A percentile compares a stretch with the other conserved stretches of the same genome.
Conservation (phyloP, 139 green algal species). For the Chlamydomonas sp. region DNA sequence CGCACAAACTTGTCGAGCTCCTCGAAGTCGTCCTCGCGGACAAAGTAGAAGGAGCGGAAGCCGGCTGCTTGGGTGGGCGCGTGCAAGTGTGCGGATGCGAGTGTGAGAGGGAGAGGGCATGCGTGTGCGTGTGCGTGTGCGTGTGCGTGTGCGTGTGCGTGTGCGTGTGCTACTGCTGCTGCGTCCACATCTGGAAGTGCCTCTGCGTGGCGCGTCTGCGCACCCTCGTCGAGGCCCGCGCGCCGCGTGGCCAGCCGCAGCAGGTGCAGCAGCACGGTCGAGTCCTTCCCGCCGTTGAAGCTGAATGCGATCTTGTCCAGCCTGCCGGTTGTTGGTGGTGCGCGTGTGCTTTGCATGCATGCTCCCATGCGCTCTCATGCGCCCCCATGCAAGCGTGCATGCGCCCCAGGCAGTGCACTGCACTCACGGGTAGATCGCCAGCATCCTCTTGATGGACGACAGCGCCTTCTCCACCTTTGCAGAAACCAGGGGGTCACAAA, state of each 20-base stretch:
- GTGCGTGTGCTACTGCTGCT: too few species aligned
- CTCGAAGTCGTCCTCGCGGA: constrained; percentile 62
- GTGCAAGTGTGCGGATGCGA: not conserved
- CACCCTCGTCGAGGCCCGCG: too few species aligned
- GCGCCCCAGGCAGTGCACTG: not conserved
- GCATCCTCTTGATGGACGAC: not conserved
- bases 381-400: not conserved
- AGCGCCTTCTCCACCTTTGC: constrained; percentile 7
- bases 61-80: not conserved
- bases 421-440: constrained; percentile 14
- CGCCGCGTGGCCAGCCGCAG: constrained; percentile 31
- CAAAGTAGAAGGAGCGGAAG: constrained; percentile 74
- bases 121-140: too few species aligned
- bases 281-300: constrained; percentile 95
- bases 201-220: too few species aligned
- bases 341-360: constrained; percentile 4
- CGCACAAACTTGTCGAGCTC: constrained; percentile 56
- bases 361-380: not conserved
- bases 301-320: constrained; percentile 63
- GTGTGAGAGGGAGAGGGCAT: not conserved
- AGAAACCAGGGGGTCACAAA: too few species aligned
- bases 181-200: too few species aligned
- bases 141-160: too few species aligned
- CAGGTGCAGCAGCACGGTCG: constrained; percentile 85
- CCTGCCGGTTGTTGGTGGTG: too few species aligned